These are phyloP conservation scores for Fusarium acutatum DNA, from an alignment of 2,329 filamentous ascomycete genomes.

Conservation along the genomic window DNA sequence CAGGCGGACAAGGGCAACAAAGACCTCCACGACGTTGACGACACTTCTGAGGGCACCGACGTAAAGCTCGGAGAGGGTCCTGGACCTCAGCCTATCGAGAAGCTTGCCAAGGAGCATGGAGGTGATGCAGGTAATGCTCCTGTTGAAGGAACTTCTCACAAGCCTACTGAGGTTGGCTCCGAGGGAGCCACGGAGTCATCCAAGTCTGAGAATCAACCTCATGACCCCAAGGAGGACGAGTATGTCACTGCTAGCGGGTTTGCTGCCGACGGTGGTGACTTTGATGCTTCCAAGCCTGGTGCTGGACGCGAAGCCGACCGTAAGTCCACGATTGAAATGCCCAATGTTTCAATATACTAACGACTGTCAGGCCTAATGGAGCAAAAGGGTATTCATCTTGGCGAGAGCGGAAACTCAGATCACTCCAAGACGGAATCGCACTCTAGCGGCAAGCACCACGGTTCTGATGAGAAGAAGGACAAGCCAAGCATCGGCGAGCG, in stretches of 20 bases:
- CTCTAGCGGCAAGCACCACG: slow-evolving; percentile 24
- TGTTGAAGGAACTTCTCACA: slow-evolving; percentile 7
- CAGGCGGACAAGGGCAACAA: slow-evolving; percentile 43
- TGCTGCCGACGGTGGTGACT: slow-evolving; percentile 71
- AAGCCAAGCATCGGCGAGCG: slow-evolving; percentile 68
- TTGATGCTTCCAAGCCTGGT: slow-evolving; percentile 70
- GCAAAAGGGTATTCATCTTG: slow-evolving; percentile 43
- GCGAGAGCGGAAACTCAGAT: slow-evolving; percentile 8
- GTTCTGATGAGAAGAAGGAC: slow-evolving; percentile 41
- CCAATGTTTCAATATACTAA: not conserved
- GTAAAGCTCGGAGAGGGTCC: slow-evolving; percentile 45
- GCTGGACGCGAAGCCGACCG: slow-evolving; percentile 74
- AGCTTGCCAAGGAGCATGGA: slow-evolving; percentile 47
- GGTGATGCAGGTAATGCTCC: slow-evolving; percentile 43
- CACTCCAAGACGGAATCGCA: slow-evolving; percentile 6
- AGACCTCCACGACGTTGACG: slow-evolving; percentile 47
- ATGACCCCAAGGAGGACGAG: slow-evolving; percentile 64
- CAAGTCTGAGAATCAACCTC: slow-evolving; percentile 22
- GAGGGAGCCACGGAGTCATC: slow-evolving; percentile 6
- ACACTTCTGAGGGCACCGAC: slow-evolving; percentile 36
- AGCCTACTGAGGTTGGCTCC: slow-evolving; percentile 18
- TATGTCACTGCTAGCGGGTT: slow-evolving; percentile 67
- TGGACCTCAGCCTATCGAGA: slow-evolving; percentile 44
- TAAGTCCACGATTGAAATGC: slow-evolving; percentile 48
- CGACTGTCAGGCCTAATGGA: slow-evolving; percentile 45